Conservation (phyloP, 1,139 yeast genomes). For the Oligophagozyma castellii region DNA sequence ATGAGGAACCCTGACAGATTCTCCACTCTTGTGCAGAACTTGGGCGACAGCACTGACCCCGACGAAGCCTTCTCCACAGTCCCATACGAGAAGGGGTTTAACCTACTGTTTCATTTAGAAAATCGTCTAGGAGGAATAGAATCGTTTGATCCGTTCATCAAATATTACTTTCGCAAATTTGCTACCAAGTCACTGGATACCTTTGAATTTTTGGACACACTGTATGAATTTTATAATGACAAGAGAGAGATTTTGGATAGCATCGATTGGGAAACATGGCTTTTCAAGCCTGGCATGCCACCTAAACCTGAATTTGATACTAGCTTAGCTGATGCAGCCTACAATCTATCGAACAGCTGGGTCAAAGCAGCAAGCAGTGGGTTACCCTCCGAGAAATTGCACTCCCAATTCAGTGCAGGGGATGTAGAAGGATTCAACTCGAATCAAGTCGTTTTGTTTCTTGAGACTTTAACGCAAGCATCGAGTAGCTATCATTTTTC, state of each 20-base stretch:
- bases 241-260: conserved; percentile 33
- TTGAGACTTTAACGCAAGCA: conserved; percentile 46
- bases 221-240: conserved; percentile 42
- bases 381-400: conserved; percentile 20
- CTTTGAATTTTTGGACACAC: conserved; percentile 61
- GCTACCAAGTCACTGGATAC: conserved; percentile 65
- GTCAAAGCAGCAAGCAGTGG: conserved; percentile 19
- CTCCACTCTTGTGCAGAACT: conserved; percentile 56
- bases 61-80: conserved; percentile 82
- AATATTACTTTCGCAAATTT: conserved; percentile 58
- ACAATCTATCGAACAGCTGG: conserved; percentile 57
- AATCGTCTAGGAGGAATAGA: conserved; percentile 44
- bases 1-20: conserved; percentile 43
- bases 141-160: conserved; percentile 66
- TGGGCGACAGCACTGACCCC: conserved; percentile 57
- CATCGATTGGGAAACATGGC: conserved; percentile 80
- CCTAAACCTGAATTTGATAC: conserved; percentile 76
- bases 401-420: conserved; percentile 9
- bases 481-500: conserved; percentile 11
- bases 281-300: conserved; percentile 73
- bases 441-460: conserved; percentile 65
- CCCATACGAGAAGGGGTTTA: conserved; percentile 86
- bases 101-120: conserved; percentile 63
- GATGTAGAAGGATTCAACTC: conserved; percentile 52
- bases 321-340: conserved; percentile 60